A percentile compares a stretch with the other conserved stretches of the same genome.
These are phyloP conservation scores for Leccinum uliginosum DNA, from an alignment of 768 basidiomycete genomes.

Conservation along the genomic window DNA sequence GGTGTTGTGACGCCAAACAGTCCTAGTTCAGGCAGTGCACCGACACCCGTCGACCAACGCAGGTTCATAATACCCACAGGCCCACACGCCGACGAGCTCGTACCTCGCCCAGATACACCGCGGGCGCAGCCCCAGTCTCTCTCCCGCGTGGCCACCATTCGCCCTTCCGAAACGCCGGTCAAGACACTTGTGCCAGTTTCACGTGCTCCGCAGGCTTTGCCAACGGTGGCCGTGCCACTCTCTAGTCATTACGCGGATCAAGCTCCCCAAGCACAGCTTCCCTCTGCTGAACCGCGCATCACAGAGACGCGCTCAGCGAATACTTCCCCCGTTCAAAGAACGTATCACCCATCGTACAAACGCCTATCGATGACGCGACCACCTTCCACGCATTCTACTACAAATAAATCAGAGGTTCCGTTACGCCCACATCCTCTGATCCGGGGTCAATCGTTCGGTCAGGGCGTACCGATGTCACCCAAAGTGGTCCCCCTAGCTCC, in stretches of 20 bases:
- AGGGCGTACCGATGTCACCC: constrained; percentile 28
- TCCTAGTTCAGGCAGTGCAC: constrained; percentile 40
- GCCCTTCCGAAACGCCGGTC: constrained; percentile 24
- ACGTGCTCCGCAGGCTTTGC: constrained; percentile 17
- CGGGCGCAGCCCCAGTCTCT: constrained; percentile 30
- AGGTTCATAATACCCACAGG: constrained; percentile 7
- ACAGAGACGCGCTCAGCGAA: constrained; percentile 36
- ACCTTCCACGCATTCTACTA: constrained; percentile 58
- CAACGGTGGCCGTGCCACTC: constrained; percentile 10
- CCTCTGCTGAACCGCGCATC: constrained; percentile 17
- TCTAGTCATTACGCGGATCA: constrained; percentile 10
- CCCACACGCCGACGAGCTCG: constrained; percentile 14
- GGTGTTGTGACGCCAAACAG: constrained; percentile 65
- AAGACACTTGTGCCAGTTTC: constrained; percentile 13
- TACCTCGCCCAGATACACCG: constrained; percentile 27
- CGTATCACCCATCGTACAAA: constrained; percentile 33
- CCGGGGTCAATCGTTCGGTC: constrained; percentile 65
- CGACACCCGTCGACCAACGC: constrained; percentile 29
- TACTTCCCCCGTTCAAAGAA: constrained; percentile 36
- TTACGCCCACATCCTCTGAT: constrained; percentile 75
- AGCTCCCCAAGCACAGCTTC: constrained; percentile 13
- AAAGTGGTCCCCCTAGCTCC: constrained; percentile 54
- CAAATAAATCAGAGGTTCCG: constrained; percentile 32
- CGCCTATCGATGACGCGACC: constrained; percentile 51
- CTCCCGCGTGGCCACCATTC: constrained; percentile 32